Evolutionary conservation across 2,329 filamentous ascomycete species (phyloP).

Genomic region (Coniochaeta ligniaria): DNA sequence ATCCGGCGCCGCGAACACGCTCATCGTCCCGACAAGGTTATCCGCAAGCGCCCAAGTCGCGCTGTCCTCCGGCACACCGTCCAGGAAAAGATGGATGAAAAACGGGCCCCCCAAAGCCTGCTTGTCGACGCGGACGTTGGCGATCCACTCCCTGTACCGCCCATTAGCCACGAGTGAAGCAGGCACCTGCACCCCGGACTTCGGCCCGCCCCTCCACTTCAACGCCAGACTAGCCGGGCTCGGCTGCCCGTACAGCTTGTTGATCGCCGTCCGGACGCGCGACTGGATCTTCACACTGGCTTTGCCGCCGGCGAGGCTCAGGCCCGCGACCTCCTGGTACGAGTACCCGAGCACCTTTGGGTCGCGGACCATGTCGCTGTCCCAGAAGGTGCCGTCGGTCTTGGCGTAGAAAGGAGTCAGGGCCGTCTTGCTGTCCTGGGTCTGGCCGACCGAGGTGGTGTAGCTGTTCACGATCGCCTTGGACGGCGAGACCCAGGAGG

Average conservation of each 20-base stretch:
- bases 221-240: constrained; percentile 25
- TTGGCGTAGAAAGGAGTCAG: constrained; percentile 62
- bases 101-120: constrained; percentile 55
- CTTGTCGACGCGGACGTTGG: constrained; percentile 56
- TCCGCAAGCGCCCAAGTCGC: constrained; percentile 41
- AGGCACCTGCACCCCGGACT: not conserved
- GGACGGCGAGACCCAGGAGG: constrained; percentile 56
- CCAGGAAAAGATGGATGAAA: constrained; percentile 62
- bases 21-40: constrained; percentile 56
- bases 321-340: constrained; percentile 56
- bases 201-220: constrained; percentile 8
- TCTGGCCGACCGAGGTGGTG: constrained; percentile 45
- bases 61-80: constrained; percentile 36
- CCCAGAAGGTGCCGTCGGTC: constrained; percentile 57
- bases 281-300: constrained; percentile 19
- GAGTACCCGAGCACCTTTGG: constrained; percentile 63
- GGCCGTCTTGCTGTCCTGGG: constrained; percentile 47
- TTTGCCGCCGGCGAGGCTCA: constrained; percentile 13
- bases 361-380: constrained; percentile 52
- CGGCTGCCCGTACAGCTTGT: constrained; percentile 51
- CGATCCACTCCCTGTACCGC: constrained; percentile 57
- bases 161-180: constrained; percentile 7
- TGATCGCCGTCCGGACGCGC: constrained; percentile 46
- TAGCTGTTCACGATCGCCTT: constrained; percentile 51
- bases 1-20: constrained; percentile 37